Base-by-base conservation (phyloP, 139 green algal species). In the Marvania coccoides region DNA sequence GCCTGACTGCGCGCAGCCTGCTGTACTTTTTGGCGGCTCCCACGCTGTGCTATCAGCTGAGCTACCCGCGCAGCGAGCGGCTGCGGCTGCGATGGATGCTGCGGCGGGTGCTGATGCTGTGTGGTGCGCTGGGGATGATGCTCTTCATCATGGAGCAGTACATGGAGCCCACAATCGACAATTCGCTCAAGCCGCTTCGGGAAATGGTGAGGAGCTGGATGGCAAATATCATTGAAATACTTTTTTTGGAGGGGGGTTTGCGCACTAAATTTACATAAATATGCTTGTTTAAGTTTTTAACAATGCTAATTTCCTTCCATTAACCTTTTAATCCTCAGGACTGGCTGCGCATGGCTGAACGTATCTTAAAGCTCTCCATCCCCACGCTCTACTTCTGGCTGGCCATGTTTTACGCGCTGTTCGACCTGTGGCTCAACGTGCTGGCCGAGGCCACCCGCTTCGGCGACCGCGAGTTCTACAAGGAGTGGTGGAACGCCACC, bases 401-500 rank as follows among this genome's bases (percentile, higher is more conserved):
- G 36, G 73, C 78, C 69, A 85, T 87, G 64, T 95, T 96, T 75
- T 91, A 91, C 70, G 70, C 76, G 28, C 71, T 95, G 24, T 95
- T 96, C 75, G 83, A 96, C 60, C 62, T 92, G 0, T 90, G 79
- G 83, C 85, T 97, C 36, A 98, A 97, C 79, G 82, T 97, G 24
- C 30, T 93, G 31, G 91, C 83, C 2, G 92, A 98, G 83, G 30
- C 94, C 28, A 84, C 87, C 31, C 34, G 68, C 29, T 98, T 98
- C 70, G 92, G 82, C 0, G 92, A 98, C 80, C 71, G 92, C 1
- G 91, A 95, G 72, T 98, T 98, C 67, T 98, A 97, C 79, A 88
- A 90, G 79, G 89, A 95, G 70, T 96, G 90, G 88, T 97, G 91
- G 91, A 97, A 97, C 47, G 88, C 91, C 7, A 75, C 71, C n/a